Conservation (phyloP, 2,329 filamentous ascomycete genomes). For the Aspergillus spinulosporus region DNA sequence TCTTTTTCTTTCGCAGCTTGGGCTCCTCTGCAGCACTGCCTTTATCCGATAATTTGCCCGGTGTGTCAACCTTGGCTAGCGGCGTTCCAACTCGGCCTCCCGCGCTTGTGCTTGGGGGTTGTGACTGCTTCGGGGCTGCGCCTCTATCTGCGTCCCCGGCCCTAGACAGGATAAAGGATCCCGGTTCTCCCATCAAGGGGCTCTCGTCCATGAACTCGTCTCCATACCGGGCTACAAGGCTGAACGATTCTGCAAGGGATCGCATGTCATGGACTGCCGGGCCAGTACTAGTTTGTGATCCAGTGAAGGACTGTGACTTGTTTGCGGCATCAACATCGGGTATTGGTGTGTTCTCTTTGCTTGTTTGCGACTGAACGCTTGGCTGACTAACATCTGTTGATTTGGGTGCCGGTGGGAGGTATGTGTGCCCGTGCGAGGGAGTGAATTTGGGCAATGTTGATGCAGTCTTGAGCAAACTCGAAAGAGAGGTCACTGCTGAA, state of each 20-base stretch:
- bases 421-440: conserved; percentile 61
- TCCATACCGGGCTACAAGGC: conserved; percentile 54
- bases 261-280: conserved; percentile 39
- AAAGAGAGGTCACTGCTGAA: conserved; percentile 56
- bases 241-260: conserved; percentile 51
- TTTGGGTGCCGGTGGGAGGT: conserved; percentile 53
- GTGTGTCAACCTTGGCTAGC: conserved; percentile 36
- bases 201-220: conserved; percentile 66
- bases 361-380: conserved; percentile 42
- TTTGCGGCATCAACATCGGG: conserved; percentile 37
- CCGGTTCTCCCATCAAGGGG: conserved; percentile 63
- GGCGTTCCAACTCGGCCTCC: conserved; percentile 32
- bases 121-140: conserved; percentile 23
- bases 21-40: conserved; percentile 37
- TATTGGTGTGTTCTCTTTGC: conserved; percentile 52
- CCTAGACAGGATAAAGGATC: conserved; percentile 59
- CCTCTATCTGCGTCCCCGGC: conserved; percentile 33
- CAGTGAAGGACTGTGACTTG: conserved; percentile 29
- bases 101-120: conserved; percentile 7
- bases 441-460: conserved; percentile 58
- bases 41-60: conserved; percentile 33
- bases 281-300: conserved; percentile 23
- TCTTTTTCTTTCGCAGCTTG: conserved; percentile 40
- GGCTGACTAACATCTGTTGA: conserved; percentile 35
- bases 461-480: conserved; percentile 56